phyloP scores from a whole-genome alignment of 2,329 filamentous ascomycete species.

The Trichophyton verrucosum region DNA sequence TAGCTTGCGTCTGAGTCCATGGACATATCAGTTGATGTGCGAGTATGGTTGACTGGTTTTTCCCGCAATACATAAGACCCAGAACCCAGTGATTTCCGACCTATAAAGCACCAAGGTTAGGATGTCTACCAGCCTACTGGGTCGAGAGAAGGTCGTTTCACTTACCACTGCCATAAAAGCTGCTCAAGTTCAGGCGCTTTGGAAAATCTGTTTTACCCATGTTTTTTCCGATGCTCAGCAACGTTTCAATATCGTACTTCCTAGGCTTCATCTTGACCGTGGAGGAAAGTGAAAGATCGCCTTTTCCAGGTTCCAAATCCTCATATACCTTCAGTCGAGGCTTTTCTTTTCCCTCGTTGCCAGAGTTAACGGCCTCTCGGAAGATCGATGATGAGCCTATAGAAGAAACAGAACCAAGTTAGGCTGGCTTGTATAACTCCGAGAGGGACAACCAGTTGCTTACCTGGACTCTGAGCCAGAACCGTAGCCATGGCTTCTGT shows the following conservation, averaged over 20 bases:
- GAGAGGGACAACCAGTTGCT: neutral
- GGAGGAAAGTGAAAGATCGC: neutral
- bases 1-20: conserved; percentile 14
- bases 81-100: conserved; percentile 5
- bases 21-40: conserved; percentile 16
- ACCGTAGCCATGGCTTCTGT: neutral
- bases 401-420: neutral
- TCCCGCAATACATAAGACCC: conserved; percentile 18
- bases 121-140: neutral
- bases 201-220: conserved; percentile 1
- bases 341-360: neutral
- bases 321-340: neutral
- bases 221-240: conserved; percentile 24
- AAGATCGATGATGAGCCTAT: neutral
- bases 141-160: neutral
- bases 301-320: neutral
- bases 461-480: neutral
- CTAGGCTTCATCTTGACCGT: conserved; percentile 2
- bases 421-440: neutral
- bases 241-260: conserved; percentile 29
- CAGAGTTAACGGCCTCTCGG: neutral
- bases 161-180: neutral
- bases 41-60: conserved; percentile 18
- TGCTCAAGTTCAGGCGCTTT: neutral
- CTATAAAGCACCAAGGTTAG: neutral